Percentiles rank a stretch among this genome's conserved stretches.
These are phyloP conservation scores for Exophiala sp. DNA, from an alignment of 2,329 filamentous ascomycete species.

Conservation along the genomic window DNA sequence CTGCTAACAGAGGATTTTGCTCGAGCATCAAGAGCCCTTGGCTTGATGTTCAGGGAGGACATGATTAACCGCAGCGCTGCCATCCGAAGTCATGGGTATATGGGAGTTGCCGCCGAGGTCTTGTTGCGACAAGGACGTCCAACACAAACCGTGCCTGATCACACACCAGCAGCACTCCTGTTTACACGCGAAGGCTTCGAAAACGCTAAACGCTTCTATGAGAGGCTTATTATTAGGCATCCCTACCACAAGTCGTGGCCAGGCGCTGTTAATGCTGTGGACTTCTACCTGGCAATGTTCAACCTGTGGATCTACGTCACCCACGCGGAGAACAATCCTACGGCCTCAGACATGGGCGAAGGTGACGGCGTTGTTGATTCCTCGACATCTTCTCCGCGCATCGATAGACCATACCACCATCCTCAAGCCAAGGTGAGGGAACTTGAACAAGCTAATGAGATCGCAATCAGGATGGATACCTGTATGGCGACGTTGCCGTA, in stretches of 20 bases:
- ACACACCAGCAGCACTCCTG: not conserved
- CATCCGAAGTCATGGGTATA: conserved; percentile 62
- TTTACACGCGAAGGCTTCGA: conserved; percentile 50
- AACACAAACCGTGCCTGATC: not conserved
- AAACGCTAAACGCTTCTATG: conserved; percentile 63
- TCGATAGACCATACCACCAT: conserved; percentile 3
- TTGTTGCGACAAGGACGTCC: conserved; percentile 52
- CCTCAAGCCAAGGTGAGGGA: conserved; percentile 34
- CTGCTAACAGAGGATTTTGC: conserved; percentile 64
- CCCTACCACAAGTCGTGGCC: conserved; percentile 61
- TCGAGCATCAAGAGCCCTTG: conserved; percentile 69
- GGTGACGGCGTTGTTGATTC: conserved; percentile 33
- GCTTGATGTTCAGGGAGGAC: conserved; percentile 61
- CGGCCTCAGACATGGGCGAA: conserved; percentile 30
- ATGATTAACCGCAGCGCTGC: conserved; percentile 57
- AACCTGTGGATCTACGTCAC: conserved; percentile 73
- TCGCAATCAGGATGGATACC: conserved; percentile 65
- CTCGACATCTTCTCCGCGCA: not conserved
- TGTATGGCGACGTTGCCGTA: conserved; percentile 65
- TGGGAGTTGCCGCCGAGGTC: conserved; percentile 81
- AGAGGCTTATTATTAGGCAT: conserved; percentile 69
- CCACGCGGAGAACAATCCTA: conserved; percentile 54
- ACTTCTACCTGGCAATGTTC: conserved; percentile 78
- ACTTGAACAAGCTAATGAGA: conserved; percentile 53
- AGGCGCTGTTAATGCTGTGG: conserved; percentile 56